Conservation (phyloP, 371 early-diverging fungal genomes). For the Zychaea mexicana region DNA sequence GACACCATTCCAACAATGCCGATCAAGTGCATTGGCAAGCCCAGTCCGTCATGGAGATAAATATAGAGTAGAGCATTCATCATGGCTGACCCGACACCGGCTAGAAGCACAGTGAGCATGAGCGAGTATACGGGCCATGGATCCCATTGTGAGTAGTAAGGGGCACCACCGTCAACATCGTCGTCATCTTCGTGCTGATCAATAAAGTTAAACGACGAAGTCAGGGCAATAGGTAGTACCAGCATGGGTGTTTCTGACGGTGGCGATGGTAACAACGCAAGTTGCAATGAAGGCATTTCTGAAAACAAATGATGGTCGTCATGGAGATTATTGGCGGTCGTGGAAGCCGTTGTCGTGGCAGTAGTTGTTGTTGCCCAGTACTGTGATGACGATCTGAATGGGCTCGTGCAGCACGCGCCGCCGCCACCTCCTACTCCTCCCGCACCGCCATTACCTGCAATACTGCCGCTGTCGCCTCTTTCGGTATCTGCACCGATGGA, state of each 20-base stretch:
- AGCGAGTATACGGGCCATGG: conserved; percentile 11
- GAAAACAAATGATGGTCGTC: conserved; percentile 10
- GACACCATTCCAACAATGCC: conserved; percentile 15
- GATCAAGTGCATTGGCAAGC: conserved; percentile 22
- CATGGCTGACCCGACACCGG: conserved; percentile 16
- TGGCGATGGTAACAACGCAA: conserved; percentile 21
- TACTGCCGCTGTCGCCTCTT: not conserved
- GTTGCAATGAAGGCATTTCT: conserved; percentile 18
- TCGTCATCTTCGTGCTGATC: not conserved
- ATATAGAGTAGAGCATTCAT: conserved; percentile 21
- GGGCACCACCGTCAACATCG: not conserved
- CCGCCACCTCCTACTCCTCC: no score
- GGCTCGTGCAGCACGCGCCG: not conserved
- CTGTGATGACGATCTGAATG: conserved; percentile 12
- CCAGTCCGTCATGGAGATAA: conserved; percentile 18
- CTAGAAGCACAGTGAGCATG: conserved; percentile 3
- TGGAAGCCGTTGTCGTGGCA: not conserved
- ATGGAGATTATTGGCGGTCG: not conserved
- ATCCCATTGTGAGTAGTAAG: not conserved
- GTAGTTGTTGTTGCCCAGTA: conserved; percentile 17
- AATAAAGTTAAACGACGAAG: not conserved
- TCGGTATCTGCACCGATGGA: not conserved
- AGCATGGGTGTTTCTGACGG: conserved; percentile 22
- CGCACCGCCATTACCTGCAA: not conserved
- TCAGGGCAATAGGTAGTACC: conserved; percentile 9